These are phyloP conservation scores for Xylaria digitata DNA, from an alignment of 2,329 filamentous ascomycete species.

Conservation along the genomic window DNA sequence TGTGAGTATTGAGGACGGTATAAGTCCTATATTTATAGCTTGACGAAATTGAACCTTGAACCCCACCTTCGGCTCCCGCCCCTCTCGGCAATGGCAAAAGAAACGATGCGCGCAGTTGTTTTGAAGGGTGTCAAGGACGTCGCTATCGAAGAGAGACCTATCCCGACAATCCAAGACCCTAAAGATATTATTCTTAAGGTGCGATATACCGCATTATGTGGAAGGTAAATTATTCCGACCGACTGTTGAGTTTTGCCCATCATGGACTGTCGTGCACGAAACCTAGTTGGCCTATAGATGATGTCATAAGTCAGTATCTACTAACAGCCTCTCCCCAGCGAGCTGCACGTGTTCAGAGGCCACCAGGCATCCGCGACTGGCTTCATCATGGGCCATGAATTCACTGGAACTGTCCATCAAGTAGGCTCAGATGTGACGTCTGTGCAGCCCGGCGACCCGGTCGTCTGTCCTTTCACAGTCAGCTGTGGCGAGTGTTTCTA, in stretches of 20 bases:
- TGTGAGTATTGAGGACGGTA: neutral
- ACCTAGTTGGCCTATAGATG: neutral
- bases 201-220: constrained; percentile 37
- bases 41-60: neutral
- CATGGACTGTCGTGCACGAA: neutral
- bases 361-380: constrained; percentile 34
- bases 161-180: constrained; percentile 33
- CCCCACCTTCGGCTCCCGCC: neutral
- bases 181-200: constrained; percentile 36
- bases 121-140: constrained; percentile 33
- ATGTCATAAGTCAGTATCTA: neutral
- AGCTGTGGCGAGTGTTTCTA: constrained; percentile 40
- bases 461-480: constrained; percentile 37
- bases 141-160: constrained; percentile 30
- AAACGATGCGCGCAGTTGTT: constrained; percentile 38
- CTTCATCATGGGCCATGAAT: constrained; percentile 40
- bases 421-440: constrained; percentile 27
- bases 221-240: constrained; percentile 26
- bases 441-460: constrained; percentile 25
- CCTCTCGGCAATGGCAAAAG: constrained; percentile 20
- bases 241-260: neutral
- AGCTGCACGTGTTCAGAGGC: constrained; percentile 37
- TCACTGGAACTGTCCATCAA: constrained; percentile 32
- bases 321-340: constrained; percentile 18
- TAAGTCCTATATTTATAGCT: neutral